Conservation (phyloP, 345 rosid genomes). For the Hibiscus tridactylites region DNA sequence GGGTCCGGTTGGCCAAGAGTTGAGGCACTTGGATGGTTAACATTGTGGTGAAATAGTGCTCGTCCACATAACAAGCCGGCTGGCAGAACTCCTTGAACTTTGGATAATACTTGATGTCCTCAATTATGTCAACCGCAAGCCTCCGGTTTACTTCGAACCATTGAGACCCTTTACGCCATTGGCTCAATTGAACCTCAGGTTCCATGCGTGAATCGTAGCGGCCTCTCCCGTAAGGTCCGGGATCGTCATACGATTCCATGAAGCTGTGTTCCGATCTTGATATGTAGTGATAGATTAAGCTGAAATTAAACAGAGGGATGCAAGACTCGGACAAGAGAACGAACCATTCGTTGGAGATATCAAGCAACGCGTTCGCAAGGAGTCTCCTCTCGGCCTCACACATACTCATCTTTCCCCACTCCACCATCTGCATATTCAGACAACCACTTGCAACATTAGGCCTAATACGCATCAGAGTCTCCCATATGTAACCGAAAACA, state of each 20-base stretch:
- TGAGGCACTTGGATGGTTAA: conserved; percentile 49
- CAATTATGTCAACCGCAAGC: conserved; percentile 56
- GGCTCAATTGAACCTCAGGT: conserved; percentile 57
- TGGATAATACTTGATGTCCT: conserved; percentile 62
- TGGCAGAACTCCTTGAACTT: conserved; percentile 66
- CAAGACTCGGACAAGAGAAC: conserved; percentile 82
- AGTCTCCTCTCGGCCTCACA: conserved; percentile 96
- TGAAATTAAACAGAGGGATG: conserved; percentile 73
- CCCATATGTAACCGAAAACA: neutral
- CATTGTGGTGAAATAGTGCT: conserved; percentile 93
- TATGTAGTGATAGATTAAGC: conserved; percentile 52
- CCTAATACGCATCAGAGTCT: neutral
- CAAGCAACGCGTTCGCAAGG: conserved; percentile 80
- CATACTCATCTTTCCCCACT: conserved; percentile 96
- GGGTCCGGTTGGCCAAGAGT: conserved; percentile 62
- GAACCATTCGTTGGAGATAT: conserved; percentile 85
- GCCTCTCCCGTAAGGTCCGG: conserved; percentile 77
- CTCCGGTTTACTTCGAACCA: conserved; percentile 74
- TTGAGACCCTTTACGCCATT: conserved; percentile 97
- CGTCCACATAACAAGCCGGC: conserved; percentile 81
- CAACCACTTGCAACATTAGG: neutral
- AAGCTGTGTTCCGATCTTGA: conserved; percentile 59
- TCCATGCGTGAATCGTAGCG: conserved; percentile 53
- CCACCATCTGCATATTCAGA: conserved; percentile 23
- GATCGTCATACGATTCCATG: conserved; percentile 72